Base-by-base conservation (phyloP, 176 grass and related monocot species). In the Phoenix roebelenii region DNA sequence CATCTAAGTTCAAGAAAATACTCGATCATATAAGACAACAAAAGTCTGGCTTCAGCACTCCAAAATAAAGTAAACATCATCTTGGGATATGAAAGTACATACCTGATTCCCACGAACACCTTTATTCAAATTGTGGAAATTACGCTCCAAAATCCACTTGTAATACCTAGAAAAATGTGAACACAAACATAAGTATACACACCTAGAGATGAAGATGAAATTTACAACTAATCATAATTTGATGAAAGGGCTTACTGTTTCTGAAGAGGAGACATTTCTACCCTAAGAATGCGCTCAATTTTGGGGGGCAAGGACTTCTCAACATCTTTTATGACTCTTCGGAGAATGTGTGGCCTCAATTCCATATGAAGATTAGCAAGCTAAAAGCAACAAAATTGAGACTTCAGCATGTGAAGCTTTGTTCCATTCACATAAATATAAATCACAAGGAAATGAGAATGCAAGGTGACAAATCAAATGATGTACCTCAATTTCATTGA, bases 81-180 rank as follows among this genome's bases (percentile, higher is more conserved):
- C 35, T 66, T 4, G 69, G 53, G 55, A 65, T 64, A 23, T 53
- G 69, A 76, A n/a, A 64, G 19, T 20, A 44, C 35, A 77, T n/a
- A 97, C 92, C 87, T 98, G 93, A 73, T 98, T 98, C 18, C 87
- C 93, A n/a, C 93, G 87, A 75, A 98, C 93, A 70, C 93, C 93
- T 76, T 92, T 98, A 72, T 98, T 98, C 22, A 98, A 70, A 82
- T 92, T 92, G 65, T 98, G 87, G 74, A 98, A 98, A 85, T 92
- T 98, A 12, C 93, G 84, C 76, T 98, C 93, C 62, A 98, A 80
- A 88, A 98, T 98, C 93, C 93, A 98, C 67, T 88, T 98, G 82
- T 98, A 98, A 64, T 98, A 98, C 74, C 93, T 96, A 77, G 20
- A 3, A 80, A 55, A 68, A 67, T 25, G 67, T 48, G 50, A 60